Conservation (phyloP, 1,284 basidiomycete genomes). For the Puccinia triticina region DNA sequence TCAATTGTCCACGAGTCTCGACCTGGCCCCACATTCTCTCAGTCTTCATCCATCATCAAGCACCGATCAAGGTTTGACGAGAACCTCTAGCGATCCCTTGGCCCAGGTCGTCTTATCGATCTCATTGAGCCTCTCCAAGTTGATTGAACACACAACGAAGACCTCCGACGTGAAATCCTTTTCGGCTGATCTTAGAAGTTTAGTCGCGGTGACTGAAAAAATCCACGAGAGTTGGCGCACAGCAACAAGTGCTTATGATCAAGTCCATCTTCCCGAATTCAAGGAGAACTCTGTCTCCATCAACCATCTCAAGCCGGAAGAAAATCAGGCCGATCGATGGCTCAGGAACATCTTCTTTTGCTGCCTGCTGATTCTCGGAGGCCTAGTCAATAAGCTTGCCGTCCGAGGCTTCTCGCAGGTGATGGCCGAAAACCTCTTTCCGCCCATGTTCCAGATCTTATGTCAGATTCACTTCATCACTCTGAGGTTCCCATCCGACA, state of each 20-base stretch:
- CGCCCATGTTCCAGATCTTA: background rate
- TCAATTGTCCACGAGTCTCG: slow-evolving; percentile 16
- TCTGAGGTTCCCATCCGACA: slow-evolving; percentile 10
- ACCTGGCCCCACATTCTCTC: background rate
- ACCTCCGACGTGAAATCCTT: background rate
- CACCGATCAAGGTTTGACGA: background rate
- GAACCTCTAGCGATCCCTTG: background rate
- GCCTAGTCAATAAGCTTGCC: slow-evolving; percentile 11
- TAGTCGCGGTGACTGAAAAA: background rate
- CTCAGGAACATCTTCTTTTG: slow-evolving; percentile 23
- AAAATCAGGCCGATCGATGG: slow-evolving; percentile 12
- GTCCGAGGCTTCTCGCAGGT: background rate
- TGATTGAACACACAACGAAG: slow-evolving; percentile 8
- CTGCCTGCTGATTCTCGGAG: slow-evolving; percentile 8
- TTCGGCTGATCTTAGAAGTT: background rate
- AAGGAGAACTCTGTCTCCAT: background rate
- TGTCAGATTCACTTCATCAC: slow-evolving; percentile 20
- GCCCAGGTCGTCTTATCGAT: slow-evolving; percentile 9
- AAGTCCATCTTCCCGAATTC: background rate
- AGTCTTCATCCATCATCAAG: background rate
- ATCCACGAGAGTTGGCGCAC: background rate
- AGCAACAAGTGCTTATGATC: background rate
- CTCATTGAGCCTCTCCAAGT: slow-evolving; percentile 13
- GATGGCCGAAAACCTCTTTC: background rate
- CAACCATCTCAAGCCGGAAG: background rate